Evolutionary conservation across 139 green algal genomes (phyloP).

Genomic region (Coccomyxa sp.): DNA sequence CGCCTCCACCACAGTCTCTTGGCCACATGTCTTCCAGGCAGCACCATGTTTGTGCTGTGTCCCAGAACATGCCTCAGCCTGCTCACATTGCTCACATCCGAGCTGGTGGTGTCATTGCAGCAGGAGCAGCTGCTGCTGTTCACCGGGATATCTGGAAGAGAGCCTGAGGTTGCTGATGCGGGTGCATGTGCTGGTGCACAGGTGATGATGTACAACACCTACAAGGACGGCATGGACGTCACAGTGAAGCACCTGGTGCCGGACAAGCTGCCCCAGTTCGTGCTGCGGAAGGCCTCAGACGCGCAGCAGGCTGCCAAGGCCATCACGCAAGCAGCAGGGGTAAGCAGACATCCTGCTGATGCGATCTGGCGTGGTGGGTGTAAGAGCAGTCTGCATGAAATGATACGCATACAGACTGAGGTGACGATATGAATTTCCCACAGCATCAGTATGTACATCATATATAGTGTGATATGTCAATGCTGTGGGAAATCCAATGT

Average conservation of each 20-base stretch:
- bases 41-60: neutral
- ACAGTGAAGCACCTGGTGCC: constrained; percentile 53
- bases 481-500: too few relatives aligned
- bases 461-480: too few relatives aligned
- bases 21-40: neutral
- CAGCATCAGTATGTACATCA: too few relatives aligned
- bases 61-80: neutral
- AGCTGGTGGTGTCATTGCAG: neutral
- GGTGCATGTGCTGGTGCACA: constrained; percentile 10
- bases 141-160: neutral
- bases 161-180: neutral
- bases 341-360: too few relatives aligned
- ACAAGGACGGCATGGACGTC: constrained; percentile 65
- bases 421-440: too few relatives aligned
- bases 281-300: neutral
- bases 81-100: neutral
- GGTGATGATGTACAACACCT: constrained; percentile 34
- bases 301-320: too few relatives aligned
- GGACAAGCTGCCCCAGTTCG: constrained; percentile 37
- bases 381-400: too few relatives aligned
- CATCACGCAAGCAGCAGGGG: too few relatives aligned
- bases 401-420: too few relatives aligned
- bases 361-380: too few relatives aligned
- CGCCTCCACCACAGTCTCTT: neutral
- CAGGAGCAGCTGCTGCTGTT: neutral